These are phyloP conservation scores for Styphnolobium japonicum DNA, from an alignment of 306 rosid genomes.

Conservation along the genomic window DNA sequence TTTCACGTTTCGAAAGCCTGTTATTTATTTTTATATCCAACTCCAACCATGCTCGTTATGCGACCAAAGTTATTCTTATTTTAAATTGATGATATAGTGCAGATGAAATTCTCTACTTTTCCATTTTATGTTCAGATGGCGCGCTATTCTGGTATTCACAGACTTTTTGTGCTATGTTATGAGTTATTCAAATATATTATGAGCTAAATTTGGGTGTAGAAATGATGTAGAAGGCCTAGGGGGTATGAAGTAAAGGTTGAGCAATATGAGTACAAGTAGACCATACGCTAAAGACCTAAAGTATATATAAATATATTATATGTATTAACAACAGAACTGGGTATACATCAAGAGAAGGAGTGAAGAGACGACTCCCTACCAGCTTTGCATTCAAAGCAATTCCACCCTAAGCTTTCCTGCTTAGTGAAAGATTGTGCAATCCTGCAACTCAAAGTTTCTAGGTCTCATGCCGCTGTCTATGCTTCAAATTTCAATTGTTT, in stretches of 20 bases:
- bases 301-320: neutral
- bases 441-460: neutral
- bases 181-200: neutral
- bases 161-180: neutral
- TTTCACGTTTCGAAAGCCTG: neutral
- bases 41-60: neutral
- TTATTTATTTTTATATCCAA: neutral
- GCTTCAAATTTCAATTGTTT: too few species aligned
- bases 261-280: slow-evolving; percentile 43
- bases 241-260: slow-evolving; percentile 45
- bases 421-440: neutral
- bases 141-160: neutral
- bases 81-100: neutral
- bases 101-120: neutral
- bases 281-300: slow-evolving; percentile 11
- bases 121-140: neutral
- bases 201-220: neutral
- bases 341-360: slow-evolving; percentile 7
- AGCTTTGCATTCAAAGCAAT: slow-evolving; percentile 10
- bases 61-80: too few species aligned
- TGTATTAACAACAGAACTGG: neutral
- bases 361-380: neutral
- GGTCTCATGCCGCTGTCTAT: too few species aligned
- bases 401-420: neutral
- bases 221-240: slow-evolving; percentile 4